Evolutionary conservation across 2,329 filamentous ascomycete species (phyloP).

Genomic region (Colletotrichum sp.): DNA sequence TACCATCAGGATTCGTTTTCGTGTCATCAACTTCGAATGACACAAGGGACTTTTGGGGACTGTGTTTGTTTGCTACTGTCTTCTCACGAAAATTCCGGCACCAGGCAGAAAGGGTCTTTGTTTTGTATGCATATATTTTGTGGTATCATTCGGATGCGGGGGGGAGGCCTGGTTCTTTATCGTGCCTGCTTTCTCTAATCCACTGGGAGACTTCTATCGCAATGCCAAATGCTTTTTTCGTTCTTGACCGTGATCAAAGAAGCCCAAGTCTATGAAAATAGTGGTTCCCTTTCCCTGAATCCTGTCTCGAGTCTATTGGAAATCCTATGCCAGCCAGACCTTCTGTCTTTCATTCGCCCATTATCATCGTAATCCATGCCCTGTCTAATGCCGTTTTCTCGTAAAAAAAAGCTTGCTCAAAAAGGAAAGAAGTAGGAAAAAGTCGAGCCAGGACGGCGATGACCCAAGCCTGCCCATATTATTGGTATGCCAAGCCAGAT

Average conservation of each 20-base stretch:
- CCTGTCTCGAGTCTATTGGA: background rate
- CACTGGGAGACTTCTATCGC: background rate
- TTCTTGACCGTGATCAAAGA: background rate
- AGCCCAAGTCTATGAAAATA: background rate
- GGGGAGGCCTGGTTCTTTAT: background rate
- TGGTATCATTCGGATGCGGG: background rate
- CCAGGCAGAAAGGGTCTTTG: background rate
- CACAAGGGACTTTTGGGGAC: background rate
- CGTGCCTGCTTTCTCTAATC: background rate
- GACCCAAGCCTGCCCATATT: background rate
- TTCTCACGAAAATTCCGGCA: background rate
- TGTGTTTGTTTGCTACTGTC: background rate
- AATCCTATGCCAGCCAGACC: background rate
- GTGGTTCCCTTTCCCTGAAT: background rate
- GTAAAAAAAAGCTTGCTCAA: background rate
- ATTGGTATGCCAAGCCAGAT: background rate
- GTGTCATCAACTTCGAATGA: background rate
- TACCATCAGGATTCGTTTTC: background rate
- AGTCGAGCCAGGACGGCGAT: background rate
- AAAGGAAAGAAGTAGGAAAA: background rate
- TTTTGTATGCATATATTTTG: background rate
- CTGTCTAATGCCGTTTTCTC: background rate
- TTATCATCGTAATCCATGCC: background rate
- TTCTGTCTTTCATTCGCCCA: background rate
- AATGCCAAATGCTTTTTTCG: constrained; percentile 3